Evolutionary conservation across 208 protist species (phyloP).

Genomic region (Porcisia hertigi): DNA sequence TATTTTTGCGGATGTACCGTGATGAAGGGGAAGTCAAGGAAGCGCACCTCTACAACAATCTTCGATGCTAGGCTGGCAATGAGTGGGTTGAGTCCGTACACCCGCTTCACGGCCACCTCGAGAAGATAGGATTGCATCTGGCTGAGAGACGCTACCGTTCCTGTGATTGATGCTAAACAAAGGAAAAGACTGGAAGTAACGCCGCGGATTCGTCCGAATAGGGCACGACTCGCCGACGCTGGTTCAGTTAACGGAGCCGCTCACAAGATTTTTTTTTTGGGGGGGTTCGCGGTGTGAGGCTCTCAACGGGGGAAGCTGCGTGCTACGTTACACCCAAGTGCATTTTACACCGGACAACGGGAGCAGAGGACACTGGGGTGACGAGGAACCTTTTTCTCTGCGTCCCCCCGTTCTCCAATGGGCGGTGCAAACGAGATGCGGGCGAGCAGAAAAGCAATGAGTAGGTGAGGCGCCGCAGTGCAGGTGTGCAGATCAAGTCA

Average conservation of each 20-base stretch:
- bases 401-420: not conserved
- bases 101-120: conserved; percentile 70
- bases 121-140: conserved; percentile 46
- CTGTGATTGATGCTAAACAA: not conserved
- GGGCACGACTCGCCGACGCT: not conserved
- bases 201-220: not conserved
- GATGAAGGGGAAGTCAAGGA: conserved; percentile 74
- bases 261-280: not conserved
- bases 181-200: not conserved
- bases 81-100: conserved; percentile 48
- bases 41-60: conserved; percentile 49
- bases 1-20: conserved; percentile 51
- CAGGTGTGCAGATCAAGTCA: not conserved
- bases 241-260: not conserved
- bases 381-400: not conserved
- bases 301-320: not conserved
- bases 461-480: not conserved
- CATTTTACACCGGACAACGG: not conserved
- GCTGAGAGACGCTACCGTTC: not conserved
- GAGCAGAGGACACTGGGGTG: not conserved
- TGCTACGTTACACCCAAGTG: not conserved
- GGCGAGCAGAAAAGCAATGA: not conserved
- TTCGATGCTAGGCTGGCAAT: conserved; percentile 7
- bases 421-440: not conserved
- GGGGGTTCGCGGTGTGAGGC: not conserved